Conservation (phyloP, 2,329 filamentous ascomycete genomes). For the Fusarium sarcochroum region DNA sequence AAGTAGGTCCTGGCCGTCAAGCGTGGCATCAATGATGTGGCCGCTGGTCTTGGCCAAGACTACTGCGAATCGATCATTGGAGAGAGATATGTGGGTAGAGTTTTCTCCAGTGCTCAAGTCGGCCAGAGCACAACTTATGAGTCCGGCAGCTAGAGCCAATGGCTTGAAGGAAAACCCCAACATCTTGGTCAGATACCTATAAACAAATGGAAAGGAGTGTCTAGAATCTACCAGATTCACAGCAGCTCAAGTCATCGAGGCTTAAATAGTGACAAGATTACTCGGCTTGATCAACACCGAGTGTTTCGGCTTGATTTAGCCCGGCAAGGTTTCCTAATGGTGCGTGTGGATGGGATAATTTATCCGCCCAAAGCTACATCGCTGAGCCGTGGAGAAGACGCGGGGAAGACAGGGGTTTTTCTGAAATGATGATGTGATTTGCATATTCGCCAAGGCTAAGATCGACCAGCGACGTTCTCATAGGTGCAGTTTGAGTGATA, state of each 20-base stretch:
- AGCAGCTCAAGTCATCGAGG: rapidly evolving
- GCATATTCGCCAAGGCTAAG: rapidly evolving
- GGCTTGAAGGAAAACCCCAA: neutral
- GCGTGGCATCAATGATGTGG: slow-evolving; percentile 31
- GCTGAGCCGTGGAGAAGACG: neutral
- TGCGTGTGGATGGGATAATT: slow-evolving; percentile 20
- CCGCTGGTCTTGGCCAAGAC: slow-evolving; percentile 30
- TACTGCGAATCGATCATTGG: slow-evolving; percentile 31
- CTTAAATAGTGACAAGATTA: neutral
- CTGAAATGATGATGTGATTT: neutral
- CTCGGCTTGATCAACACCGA: slow-evolving; percentile 24
- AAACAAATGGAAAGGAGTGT: neutral
- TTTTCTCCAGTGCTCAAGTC: slow-evolving; percentile 29
- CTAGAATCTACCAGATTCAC: rapidly evolving
- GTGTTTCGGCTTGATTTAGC: slow-evolving; percentile 2
- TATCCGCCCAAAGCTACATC: slow-evolving; percentile 2
- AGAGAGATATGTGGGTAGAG: slow-evolving; percentile 37
- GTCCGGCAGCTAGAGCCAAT: slow-evolving; percentile 10
- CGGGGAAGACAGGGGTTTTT: slow-evolving; percentile 24
- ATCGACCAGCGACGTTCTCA: neutral
- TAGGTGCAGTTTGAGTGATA: slow-evolving; percentile 2
- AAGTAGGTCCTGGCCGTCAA: slow-evolving; percentile 62
- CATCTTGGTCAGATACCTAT: neutral
- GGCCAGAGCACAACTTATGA: slow-evolving; percentile 4
- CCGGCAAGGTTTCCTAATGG: neutral